Conservation (phyloP, 768 basidiomycete species). For the Mycena vitilis region DNA sequence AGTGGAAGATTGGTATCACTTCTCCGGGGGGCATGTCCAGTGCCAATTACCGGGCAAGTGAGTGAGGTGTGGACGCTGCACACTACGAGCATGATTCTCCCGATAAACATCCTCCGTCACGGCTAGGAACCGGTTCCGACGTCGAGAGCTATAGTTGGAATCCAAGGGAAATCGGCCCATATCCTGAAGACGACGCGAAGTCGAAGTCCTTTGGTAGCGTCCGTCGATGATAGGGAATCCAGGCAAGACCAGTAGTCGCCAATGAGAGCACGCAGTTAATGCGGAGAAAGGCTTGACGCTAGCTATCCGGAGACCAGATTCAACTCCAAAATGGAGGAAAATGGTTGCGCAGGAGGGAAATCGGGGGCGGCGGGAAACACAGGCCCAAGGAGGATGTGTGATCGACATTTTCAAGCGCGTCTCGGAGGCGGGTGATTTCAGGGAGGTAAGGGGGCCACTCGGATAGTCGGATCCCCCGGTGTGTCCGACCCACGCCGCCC, state of each 20-base stretch:
- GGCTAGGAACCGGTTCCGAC: conserved; percentile 16
- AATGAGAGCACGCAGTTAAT: not conserved
- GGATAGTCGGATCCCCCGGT: conserved; percentile 12
- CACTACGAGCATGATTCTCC: not conserved
- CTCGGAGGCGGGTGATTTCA: conserved; percentile 1
- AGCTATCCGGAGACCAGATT: not conserved
- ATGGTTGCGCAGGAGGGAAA: no score
- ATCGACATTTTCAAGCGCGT: not conserved
- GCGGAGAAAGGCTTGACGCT: not conserved
- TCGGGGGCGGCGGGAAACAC: not conserved
- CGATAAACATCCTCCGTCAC: conserved; percentile 16
- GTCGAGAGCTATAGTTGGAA: conserved; percentile 1
- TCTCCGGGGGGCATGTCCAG: not conserved
- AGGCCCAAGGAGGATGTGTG: not conserved
- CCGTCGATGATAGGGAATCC: not conserved
- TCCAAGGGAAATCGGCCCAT: conserved; percentile 8
- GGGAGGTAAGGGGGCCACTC: conserved; percentile 11
- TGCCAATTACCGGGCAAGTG: not conserved
- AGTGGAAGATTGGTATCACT: conserved; percentile 4
- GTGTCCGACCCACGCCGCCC: conserved; percentile 14
- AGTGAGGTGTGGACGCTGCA: not conserved
- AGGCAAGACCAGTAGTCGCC: not conserved
- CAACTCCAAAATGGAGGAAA: no score
- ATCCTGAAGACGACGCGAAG: not conserved
- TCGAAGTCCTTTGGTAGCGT: not conserved